Base-by-base conservation (phyloP, 148 eudicot species). In the Rhododendron simsii region DNA sequence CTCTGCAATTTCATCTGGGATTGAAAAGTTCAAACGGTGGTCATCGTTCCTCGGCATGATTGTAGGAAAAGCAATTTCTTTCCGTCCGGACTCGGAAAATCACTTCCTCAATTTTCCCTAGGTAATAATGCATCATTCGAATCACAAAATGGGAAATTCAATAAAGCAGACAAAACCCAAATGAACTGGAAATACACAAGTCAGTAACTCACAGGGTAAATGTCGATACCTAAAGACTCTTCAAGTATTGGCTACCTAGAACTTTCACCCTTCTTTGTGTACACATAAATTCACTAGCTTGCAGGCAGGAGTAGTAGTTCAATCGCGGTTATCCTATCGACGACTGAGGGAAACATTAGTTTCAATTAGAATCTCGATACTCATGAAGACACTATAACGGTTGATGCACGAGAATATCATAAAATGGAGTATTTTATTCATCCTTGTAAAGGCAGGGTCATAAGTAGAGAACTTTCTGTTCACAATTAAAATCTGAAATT, bases 1-100 rank as follows among this genome's bases (percentile, higher is more conserved):
- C 69, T 89, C 91, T 33, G 88, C 88, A 83, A 94, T 87, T 84
- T 92, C 94, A 67, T 88, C 89, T 28, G 93, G 91, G 82, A 92
- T 86, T 63, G 87, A 65, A 59, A 55, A 55, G 23, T 55, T 53
- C 57, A 85, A 28, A 85, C 65, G 44, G 51, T 47, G 86, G 15
- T 82, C 71, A 73, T 85, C 65, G 47, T 91, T 92, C 51, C 87
- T 86, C 93, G 81, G 88, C 93, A 87, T 85, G 35, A 26, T 67
- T 80, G 86, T 84, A 10, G 45, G 76, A 37, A 82, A 39, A 18
- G 51, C 48, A 84, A 80, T 44, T 44, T 51, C 73, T 39, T 35
- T 83, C 57, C 82, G 28, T 28, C 61, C 44, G 59, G 65, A 83
- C 37, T 37, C 51, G 41, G 30, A 63, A 39, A 71, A 78, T 61